Base-by-base conservation (phyloP, 257 asterid species). In the Plantago elongata region DNA sequence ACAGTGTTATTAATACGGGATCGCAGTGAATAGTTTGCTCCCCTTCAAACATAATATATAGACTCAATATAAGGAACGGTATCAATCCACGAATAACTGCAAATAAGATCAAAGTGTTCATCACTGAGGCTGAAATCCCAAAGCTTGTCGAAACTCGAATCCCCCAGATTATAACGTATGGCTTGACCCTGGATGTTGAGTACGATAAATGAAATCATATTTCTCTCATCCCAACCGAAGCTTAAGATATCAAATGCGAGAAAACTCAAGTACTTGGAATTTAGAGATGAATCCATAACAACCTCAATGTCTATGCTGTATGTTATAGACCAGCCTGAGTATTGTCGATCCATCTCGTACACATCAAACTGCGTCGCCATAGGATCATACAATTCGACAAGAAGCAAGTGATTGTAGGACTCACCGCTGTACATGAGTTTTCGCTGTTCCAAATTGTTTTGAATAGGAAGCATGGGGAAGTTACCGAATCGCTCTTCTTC, bases 301-400 rank as follows among this genome's bases (percentile, higher is more conserved):
- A 56, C 47, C 1, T n/a, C 42, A 29, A 75, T 52, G 40, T 71
- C 72, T 14, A 71, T 61, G 4, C 27, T 50, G 54, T 57, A 75
- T 50, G 56, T 67, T 17, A 75, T 49, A 10, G 62, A 62, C 76
- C 80, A 70, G 13, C 45, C 80, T 1, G 77, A 70, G 10, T 66
- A 63, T 18, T 71, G 77, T 18, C 60, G 63, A 22, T 48, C 57
- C 74, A 71, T 52, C 62, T 75, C 74, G 54, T 71, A 71, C 17
- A 63, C 69, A 38, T 59, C 50, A 37, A 75, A 71, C 52, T 54
- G 66, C 1, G 50, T 38, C 0, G 7, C 11, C 9, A 16, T 52
- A 12, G 61, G 45, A 2, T 16, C 49, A 0, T 15, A 54, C 4
- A 9, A 59, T 14, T 67, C 67, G 37, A 74, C 64, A 18, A 58